Base-by-base conservation (phyloP, 805 yeast species). In the Cyberlindnera bimundalis region DNA sequence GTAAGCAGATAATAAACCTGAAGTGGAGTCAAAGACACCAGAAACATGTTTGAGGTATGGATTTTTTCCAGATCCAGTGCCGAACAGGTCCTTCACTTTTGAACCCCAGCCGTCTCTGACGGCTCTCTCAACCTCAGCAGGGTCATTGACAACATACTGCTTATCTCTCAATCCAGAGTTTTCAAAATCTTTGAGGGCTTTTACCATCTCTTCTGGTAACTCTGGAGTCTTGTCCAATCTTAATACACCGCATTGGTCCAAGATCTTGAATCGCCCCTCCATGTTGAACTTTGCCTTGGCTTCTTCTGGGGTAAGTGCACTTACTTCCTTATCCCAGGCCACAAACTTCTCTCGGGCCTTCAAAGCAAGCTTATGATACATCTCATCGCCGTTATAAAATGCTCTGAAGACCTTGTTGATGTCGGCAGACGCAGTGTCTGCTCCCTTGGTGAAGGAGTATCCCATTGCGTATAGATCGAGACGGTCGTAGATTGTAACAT, bases 401-500 rank as follows among this genome's bases (percentile, higher is more conserved):
- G 67, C 65, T 39, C 73, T 53, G 41, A 67, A 65, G 5, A 64
- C 47, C 44, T 68, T 68, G 55, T 66, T 67, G 28, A 66, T 56
- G 45, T 68, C 73, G 6, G 65, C 65, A 12, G 69, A 64, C 5
- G 72, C 71, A 2, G 67, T 63, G 46, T 66, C 70, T 2, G 70
- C 66, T 25, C 73, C 73, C 16, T 61, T 46, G 26, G 61, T 52
- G 12, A 62, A 55, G 3, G 61, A 47, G 41, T 59, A 67, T 15
- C 53, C 46, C 37, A 56, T 43, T 6, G 42, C 30, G 28, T 52
- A 47, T 18, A 63, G 52, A 35, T 65, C 65, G 14, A 64, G 38
- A 37, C 65, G 56, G 38, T 70, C 74, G 45, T 60, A 61, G 1
- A 70, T 61, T 2, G 67, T 61, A 40, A 70, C 54, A 40, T 69